Conservation (phyloP, 169 alveolate genomes). For the Babesia gibsoni region DNA sequence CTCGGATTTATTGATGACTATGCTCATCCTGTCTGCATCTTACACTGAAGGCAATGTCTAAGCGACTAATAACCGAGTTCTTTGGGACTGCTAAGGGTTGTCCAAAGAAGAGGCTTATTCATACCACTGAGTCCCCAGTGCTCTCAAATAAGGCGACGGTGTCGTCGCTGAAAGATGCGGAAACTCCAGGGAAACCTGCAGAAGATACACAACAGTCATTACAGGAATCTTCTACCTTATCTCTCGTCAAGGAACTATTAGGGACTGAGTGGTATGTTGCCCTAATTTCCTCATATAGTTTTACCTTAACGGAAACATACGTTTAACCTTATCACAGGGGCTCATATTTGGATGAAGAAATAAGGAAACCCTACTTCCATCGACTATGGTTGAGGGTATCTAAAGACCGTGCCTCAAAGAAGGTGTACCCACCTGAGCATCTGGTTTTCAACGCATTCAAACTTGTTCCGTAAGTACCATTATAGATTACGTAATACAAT, state of each 20-base stretch:
- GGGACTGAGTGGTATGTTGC: conserved; percentile 50
- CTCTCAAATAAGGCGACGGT: no score
- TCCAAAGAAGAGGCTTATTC: not conserved
- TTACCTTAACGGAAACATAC: no score
- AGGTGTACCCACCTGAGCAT: conserved; percentile 82
- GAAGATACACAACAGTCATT: no score
- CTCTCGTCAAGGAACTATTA: conserved; percentile 13
- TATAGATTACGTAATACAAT: not conserved
- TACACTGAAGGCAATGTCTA: no score
- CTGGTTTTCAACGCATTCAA: conserved; percentile 83
- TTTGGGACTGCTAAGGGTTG: conserved; percentile 20
- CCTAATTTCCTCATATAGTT: no score
- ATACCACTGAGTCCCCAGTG: not conserved
- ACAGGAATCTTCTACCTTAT: not conserved
- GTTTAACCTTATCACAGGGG: conserved; percentile 22
- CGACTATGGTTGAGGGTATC: conserved; percentile 69
- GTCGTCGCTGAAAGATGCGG: no score
- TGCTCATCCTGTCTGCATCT: no score
- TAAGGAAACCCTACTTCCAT: conserved; percentile 72
- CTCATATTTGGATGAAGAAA: conserved; percentile 65
- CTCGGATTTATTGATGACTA: no score
- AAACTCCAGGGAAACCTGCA: no score
- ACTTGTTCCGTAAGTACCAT: conserved; percentile 71
- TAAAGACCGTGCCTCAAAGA: conserved; percentile 68
- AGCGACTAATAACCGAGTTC: conserved; percentile 60